These are phyloP conservation scores for Yarrowia sp. DNA, from an alignment of 805 yeast genomes.

Conservation along the genomic window DNA sequence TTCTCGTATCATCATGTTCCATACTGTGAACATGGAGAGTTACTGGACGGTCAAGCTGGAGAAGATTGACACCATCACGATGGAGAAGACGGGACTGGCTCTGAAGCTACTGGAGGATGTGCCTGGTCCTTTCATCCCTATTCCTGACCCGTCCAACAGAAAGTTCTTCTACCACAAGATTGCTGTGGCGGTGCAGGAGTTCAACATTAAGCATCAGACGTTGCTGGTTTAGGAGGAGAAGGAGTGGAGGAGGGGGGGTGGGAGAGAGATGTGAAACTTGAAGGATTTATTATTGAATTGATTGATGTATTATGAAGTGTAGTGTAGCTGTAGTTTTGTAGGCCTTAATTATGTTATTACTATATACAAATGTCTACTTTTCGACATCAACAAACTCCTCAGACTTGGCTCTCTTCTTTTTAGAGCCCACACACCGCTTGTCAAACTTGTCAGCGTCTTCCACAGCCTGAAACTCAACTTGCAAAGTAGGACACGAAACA, in stretches of 20 bases:
- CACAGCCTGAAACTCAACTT: slow-evolving; percentile 47
- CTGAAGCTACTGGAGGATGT: slow-evolving; percentile 57
- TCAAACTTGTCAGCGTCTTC: slow-evolving; percentile 54
- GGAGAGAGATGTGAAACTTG: background rate
- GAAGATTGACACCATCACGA: slow-evolving; percentile 64
- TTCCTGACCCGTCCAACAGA: slow-evolving; percentile 64
- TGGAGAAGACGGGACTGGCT: slow-evolving; percentile 76
- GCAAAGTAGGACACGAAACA: slow-evolving; percentile 24
- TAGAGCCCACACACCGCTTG: slow-evolving; percentile 70
- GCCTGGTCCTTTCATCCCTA: slow-evolving; percentile 74
- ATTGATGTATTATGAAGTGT: slow-evolving; percentile 46
- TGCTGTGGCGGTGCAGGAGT: slow-evolving; percentile 76
- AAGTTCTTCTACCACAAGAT: slow-evolving; percentile 67
- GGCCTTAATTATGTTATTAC: too few species aligned
- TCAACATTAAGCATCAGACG: slow-evolving; percentile 46
- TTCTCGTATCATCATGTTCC: slow-evolving; percentile 64
- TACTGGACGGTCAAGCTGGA: slow-evolving; percentile 73
- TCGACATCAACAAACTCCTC: background rate
- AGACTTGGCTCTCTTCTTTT: slow-evolving; percentile 60
- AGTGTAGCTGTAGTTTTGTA: background rate
- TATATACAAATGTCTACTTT: background rate
- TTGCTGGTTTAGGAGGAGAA: slow-evolving; percentile 27
- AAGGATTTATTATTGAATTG: background rate
- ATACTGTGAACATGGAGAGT: slow-evolving; percentile 55
- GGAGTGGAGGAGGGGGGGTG: background rate